Conservation (phyloP, 23 red algal genomes). For the Gracilaria vermiculophylla region DNA sequence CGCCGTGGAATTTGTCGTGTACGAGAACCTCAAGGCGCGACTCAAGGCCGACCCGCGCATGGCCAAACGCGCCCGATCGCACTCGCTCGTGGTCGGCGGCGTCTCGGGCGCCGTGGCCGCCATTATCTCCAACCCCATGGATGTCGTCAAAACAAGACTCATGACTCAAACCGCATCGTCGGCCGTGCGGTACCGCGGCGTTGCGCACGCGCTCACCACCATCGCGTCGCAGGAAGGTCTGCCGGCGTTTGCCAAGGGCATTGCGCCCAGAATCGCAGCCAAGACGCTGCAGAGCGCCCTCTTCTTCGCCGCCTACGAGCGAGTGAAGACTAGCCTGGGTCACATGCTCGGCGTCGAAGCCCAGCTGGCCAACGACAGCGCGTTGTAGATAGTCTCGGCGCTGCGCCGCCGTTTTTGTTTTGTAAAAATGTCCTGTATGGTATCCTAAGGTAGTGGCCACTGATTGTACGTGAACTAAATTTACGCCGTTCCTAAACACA, state of each 20-base stretch:
- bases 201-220: conserved; percentile 43
- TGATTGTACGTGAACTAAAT: too few relatives aligned
- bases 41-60: not conserved
- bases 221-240: conserved; percentile 70
- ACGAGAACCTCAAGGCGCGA: conserved; percentile 67
- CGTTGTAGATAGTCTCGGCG: not conserved
- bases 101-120: conserved; percentile 78
- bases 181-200: conserved; percentile 55
- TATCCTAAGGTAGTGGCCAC: too few relatives aligned
- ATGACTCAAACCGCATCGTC: conserved; percentile 82
- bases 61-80: conserved; percentile 12
- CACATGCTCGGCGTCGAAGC: conserved; percentile 32
- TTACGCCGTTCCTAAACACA: too few relatives aligned
- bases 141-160: conserved; percentile 94
- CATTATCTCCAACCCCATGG: conserved; percentile 77
- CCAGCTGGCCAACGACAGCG: not conserved
- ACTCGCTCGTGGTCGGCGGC: conserved; percentile 68
- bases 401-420: not conserved
- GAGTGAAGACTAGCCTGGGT: conserved; percentile 13
- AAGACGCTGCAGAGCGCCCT: conserved; percentile 73
- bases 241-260: conserved; percentile 70
- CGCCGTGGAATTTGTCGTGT: conserved; percentile 83
- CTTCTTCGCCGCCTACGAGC: conserved; percentile 73
- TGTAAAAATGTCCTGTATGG: too few relatives aligned
- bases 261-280: conserved; percentile 65